A percentile compares a stretch with the other conserved stretches of the same genome.
phyloP scores from a whole-genome alignment of 768 basidiomycete species.

The Royoungia palumana region DNA sequence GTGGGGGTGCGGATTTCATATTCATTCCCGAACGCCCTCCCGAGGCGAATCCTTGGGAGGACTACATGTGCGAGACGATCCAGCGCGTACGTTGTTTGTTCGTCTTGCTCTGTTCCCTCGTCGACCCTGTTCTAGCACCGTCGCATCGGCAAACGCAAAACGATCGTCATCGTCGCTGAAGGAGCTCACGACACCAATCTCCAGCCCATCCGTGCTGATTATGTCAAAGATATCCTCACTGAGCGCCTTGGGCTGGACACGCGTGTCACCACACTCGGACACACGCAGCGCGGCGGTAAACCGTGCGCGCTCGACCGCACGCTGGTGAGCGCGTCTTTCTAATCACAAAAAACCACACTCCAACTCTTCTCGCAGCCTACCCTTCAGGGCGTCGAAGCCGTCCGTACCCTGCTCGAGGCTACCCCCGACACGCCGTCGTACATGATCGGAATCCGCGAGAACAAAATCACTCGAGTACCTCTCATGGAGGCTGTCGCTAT shows the following conservation, averaged over 20 bases:
- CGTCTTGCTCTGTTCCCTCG: slow-evolving; percentile 1
- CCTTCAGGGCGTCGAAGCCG: slow-evolving; percentile 92
- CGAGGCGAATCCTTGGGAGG: slow-evolving; percentile 75
- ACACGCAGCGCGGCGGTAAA: slow-evolving; percentile 92
- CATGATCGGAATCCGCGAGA: slow-evolving; percentile 95
- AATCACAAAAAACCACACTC: slow-evolving; percentile 1
- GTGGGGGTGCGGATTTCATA: slow-evolving; percentile 92
- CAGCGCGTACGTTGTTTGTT: slow-evolving; percentile 53
- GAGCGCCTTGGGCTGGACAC: slow-evolving; percentile 91
- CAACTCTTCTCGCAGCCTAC: slow-evolving; percentile 62
- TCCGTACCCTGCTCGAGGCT: slow-evolving; percentile 81
- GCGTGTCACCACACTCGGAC: slow-evolving; percentile 93
- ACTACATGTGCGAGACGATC: slow-evolving; percentile 85
- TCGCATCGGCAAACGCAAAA: slow-evolving; percentile 90
- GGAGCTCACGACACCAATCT: slow-evolving; percentile 87
- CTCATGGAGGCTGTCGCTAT: slow-evolving; percentile 90
- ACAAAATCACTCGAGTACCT: slow-evolving; percentile 90
- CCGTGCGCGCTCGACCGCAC: slow-evolving; percentile 94
- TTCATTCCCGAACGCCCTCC: slow-evolving; percentile 97
- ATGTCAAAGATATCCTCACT: slow-evolving; percentile 86
- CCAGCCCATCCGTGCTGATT: slow-evolving; percentile 87
- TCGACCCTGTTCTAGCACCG: slow-evolving; percentile 64
- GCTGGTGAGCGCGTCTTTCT: slow-evolving; percentile 48
- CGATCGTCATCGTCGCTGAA: slow-evolving; percentile 97
- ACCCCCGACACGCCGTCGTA: slow-evolving; percentile 90